Base-by-base conservation (phyloP, 805 yeast species). In the Metschnikowia anglica region DNA sequence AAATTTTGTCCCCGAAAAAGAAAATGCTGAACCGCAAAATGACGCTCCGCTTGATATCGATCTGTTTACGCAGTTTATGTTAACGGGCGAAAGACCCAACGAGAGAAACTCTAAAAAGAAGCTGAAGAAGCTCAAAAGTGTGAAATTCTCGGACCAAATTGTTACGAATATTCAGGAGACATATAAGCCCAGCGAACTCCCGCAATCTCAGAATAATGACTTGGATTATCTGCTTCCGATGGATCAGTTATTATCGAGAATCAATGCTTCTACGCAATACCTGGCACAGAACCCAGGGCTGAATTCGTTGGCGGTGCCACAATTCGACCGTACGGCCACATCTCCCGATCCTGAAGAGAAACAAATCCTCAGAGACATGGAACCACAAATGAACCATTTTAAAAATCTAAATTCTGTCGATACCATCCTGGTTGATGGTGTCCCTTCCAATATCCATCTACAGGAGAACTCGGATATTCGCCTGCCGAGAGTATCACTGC, bases 51-150 rank as follows among this genome's bases (percentile, higher is more conserved):
- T 88, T 18, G 96, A 90, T 58, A 69, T 90, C 52, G 96, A 90
- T 61, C 79, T 88, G 23, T 90, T 90, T 62, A 86, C 96, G 13
- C 83, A 85, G 49, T 81, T 90, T 55, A 72, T 88, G 54, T 66
- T 90, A 53, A 88, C 96, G 0, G 97, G 97, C 2, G 79, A 83
- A 51, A 66, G 86, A 28, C 88, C 88, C 18, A 69, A 61, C 12
- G 72, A 76, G 41, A 59, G 60, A 55, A 49, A 62, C 60, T 51
- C 60, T 57, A 66, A 60, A 55, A 69, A 63, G 44, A 66, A 68
- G 41, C 73, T 71, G 52, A 66, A 68, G 27, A 66, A 65, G 45
- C 60, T 68, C 20, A 85, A 83, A 57, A 75, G 79, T 41, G 93
- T 86, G 33, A 82, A 83, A 53, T 86, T 86, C 56, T 77, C 86